phyloP scores from a whole-genome alignment of 768 basidiomycete species.

The Podaxis sp. region DNA sequence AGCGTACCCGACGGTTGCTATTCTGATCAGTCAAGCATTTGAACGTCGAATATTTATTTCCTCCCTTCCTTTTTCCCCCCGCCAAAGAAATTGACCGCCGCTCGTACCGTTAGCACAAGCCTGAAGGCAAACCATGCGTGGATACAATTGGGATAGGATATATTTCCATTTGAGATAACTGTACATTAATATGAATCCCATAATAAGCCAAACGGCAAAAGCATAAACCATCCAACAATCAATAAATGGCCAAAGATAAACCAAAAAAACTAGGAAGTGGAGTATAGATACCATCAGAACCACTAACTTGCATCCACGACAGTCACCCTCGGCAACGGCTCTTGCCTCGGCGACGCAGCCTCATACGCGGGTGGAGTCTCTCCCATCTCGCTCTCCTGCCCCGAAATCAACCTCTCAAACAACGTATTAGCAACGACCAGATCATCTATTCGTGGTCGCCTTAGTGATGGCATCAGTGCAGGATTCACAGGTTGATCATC shows the following conservation, averaged over 20 bases:
- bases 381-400: constrained; percentile 77
- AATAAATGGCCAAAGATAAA: not conserved
- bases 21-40: no score
- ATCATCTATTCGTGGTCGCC: constrained; percentile 24
- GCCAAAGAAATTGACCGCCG: no score
- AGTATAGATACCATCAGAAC: not conserved
- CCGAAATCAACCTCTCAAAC: constrained; percentile 80
- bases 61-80: no score
- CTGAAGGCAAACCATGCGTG: no score
- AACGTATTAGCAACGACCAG: constrained; percentile 29
- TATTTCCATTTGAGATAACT: no score
- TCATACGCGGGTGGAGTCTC: constrained; percentile 83
- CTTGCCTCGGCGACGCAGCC: not conserved
- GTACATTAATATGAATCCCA: no score
- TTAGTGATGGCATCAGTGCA: constrained; percentile 27
- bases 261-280: not conserved
- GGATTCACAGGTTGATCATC: constrained; percentile 35
- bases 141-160: no score
- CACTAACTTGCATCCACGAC: not conserved
- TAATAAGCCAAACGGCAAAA: no score
- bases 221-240: not conserved
- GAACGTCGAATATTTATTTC: no score
- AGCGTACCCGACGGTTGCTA: no score
- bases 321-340: not conserved
- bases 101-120: no score